Conservation (phyloP, 768 basidiomycete species). For the Mrakia blollopis region DNA sequence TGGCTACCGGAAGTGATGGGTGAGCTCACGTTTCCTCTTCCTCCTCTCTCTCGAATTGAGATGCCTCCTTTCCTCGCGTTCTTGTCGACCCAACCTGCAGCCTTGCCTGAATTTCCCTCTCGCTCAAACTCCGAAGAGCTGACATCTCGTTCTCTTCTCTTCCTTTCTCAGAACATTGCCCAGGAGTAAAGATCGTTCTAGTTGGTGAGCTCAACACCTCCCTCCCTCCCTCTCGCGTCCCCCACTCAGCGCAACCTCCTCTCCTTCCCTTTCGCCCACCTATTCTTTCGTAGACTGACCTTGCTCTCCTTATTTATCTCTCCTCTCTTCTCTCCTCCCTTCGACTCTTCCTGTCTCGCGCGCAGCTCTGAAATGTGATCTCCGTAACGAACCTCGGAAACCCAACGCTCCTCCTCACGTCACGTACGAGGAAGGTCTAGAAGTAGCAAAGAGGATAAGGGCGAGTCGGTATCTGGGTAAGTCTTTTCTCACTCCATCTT, state of each 20-base stretch:
- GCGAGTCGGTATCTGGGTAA: constrained; percentile 16
- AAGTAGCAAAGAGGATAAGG: constrained; percentile 20
- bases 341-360: too few relatives aligned
- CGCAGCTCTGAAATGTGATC: constrained; percentile 22
- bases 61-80: not conserved
- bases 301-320: not conserved
- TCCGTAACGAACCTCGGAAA: constrained; percentile 11
- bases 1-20: constrained; percentile 19
- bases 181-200: constrained; percentile 11
- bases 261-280: not conserved
- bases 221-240: too few relatives aligned
- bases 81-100: too few relatives aligned
- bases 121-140: not conserved
- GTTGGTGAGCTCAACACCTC: not conserved
- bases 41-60: not conserved
- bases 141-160: not conserved
- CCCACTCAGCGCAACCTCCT: not conserved
- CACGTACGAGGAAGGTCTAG: constrained; percentile 26
- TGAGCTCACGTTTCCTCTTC: not conserved
- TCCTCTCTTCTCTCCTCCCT: not conserved
- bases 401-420: not conserved
- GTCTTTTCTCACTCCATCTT: not conserved
- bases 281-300: too few relatives aligned
- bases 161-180: not conserved
- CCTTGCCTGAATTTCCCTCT: too few relatives aligned